These are phyloP conservation scores for Kwoniella sp. DNA, from an alignment of 768 basidiomycete species.

Conservation along the genomic window DNA sequence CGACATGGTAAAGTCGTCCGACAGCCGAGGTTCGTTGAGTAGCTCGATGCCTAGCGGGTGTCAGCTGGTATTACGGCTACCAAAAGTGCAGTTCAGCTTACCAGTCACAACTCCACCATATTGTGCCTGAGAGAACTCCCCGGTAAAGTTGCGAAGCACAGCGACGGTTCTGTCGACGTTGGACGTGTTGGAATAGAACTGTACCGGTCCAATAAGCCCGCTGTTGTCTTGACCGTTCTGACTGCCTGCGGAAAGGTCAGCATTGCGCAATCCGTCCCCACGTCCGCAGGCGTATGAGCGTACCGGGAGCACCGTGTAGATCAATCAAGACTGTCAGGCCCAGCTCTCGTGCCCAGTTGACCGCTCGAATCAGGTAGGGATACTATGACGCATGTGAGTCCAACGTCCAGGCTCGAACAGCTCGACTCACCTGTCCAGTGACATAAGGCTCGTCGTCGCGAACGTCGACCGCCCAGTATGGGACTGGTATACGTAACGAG, in stretches of 20 bases:
- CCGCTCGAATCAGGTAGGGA: conserved; percentile 38
- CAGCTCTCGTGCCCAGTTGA: conserved; percentile 37
- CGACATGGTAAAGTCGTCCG: conserved; percentile 35
- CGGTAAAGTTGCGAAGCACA: conserved; percentile 35
- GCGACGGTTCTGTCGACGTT: conserved; percentile 27
- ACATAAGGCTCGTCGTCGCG: conserved; percentile 34
- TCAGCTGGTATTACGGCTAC: neutral
- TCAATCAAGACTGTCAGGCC: conserved; percentile 39
- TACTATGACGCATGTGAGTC: conserved; percentile 15
- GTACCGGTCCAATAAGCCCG: conserved; percentile 28
- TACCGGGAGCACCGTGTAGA: conserved; percentile 45
- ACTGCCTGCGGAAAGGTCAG: no score
- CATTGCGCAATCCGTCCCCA: no score
- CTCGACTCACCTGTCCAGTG: conserved; percentile 32
- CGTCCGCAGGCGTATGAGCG: no score
- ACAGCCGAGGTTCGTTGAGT: conserved; percentile 46
- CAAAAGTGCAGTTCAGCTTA: conserved; percentile 12
- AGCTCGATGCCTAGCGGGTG: conserved; percentile 39
- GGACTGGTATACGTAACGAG: conserved; percentile 41
- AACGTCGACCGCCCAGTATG: conserved; percentile 43
- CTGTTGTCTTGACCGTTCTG: conserved; percentile 49
- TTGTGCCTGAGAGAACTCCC: conserved; percentile 37
- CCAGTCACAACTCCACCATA: conserved; percentile 45
- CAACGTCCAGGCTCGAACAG: conserved; percentile 1
- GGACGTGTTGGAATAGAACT: conserved; percentile 27